Evolutionary conservation across 2,329 filamentous ascomycete species (phyloP).

Genomic region (Fusarium sp.): DNA sequence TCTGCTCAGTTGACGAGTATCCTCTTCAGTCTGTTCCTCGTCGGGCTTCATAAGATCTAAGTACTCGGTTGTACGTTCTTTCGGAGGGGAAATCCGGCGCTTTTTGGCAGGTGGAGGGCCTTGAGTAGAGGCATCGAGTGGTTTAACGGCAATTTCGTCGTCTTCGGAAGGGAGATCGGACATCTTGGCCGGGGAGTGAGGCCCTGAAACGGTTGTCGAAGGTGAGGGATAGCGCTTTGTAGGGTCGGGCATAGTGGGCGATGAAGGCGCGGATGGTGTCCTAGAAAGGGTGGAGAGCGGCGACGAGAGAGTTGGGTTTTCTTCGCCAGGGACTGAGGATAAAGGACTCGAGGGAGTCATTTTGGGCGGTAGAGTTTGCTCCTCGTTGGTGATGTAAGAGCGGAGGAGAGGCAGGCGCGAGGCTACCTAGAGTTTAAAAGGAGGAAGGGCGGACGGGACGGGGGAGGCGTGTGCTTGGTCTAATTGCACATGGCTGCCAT

Average conservation of each 20-base stretch:
- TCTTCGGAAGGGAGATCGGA: constrained; percentile 54
- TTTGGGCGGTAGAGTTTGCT: constrained; percentile 21
- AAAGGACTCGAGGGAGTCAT: constrained; percentile 50
- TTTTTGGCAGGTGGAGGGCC: constrained; percentile 80
- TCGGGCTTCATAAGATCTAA: constrained; percentile 75
- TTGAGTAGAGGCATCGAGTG: constrained; percentile 54
- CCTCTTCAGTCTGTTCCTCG: constrained; percentile 60
- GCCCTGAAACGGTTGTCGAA: constrained; percentile 62
- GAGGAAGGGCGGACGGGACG: constrained; percentile 13
- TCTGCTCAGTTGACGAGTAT: constrained; percentile 71
- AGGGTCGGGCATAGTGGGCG: constrained; percentile 57
- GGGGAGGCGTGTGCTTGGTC: constrained; percentile 22
- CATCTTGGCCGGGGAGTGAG: constrained; percentile 64
- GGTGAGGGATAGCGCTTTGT: constrained; percentile 66
- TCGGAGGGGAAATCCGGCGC: constrained; percentile 71
- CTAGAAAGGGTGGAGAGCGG: constrained; percentile 66
- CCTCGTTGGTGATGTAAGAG: constrained; percentile 7
- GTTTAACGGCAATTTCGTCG: constrained; percentile 51
- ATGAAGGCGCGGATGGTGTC: constrained; percentile 64
- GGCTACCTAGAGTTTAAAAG: constrained; percentile 17
- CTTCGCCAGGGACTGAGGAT: constrained; percentile 51
- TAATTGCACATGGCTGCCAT: constrained; percentile 38
- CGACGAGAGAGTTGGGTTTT: constrained; percentile 60
- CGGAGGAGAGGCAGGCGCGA: constrained; percentile 20
- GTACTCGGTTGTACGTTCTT: constrained; percentile 81